These are phyloP conservation scores for Capsicum baccatum DNA, from an alignment of 257 asterid species.

Conservation along the genomic window DNA sequence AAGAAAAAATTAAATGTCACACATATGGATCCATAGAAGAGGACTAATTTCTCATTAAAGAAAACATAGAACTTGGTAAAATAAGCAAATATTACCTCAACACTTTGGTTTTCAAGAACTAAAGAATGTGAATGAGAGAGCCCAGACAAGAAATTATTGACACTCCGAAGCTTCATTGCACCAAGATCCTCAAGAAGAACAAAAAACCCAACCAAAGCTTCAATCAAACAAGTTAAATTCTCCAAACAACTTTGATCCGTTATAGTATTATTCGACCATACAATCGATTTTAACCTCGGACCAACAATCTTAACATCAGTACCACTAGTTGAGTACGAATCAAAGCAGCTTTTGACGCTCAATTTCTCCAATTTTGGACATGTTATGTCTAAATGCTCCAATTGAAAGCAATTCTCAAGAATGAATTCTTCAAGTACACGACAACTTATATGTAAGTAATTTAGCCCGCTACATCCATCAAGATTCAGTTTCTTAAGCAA, in stretches of 20 bases:
- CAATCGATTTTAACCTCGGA: conserved; percentile 44
- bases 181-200: conserved; percentile 44
- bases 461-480: conserved; percentile 64
- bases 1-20: background rate
- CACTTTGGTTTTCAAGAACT: conserved; percentile 57
- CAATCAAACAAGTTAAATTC: conserved; percentile 46
- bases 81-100: conserved; percentile 49
- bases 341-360: conserved; percentile 59
- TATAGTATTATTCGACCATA: conserved; percentile 66
- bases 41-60: background rate
- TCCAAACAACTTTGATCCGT: conserved; percentile 53
- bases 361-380: conserved; percentile 52
- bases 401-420: conserved; percentile 55
- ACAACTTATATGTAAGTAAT: conserved; percentile 57
- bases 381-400: conserved; percentile 57
- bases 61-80: background rate
- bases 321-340: conserved; percentile 35
- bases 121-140: conserved; percentile 60
- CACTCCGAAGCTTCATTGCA: conserved; percentile 53
- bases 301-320: conserved; percentile 65
- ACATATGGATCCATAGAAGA: background rate
- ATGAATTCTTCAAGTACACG: conserved; percentile 54
- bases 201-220: conserved; percentile 62
- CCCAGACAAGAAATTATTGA: conserved; percentile 61
- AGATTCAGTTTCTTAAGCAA: conserved; percentile 60